These are phyloP conservation scores for Dunaliella primolecta DNA, from an alignment of 139 green algal species.

Conservation along the genomic window DNA sequence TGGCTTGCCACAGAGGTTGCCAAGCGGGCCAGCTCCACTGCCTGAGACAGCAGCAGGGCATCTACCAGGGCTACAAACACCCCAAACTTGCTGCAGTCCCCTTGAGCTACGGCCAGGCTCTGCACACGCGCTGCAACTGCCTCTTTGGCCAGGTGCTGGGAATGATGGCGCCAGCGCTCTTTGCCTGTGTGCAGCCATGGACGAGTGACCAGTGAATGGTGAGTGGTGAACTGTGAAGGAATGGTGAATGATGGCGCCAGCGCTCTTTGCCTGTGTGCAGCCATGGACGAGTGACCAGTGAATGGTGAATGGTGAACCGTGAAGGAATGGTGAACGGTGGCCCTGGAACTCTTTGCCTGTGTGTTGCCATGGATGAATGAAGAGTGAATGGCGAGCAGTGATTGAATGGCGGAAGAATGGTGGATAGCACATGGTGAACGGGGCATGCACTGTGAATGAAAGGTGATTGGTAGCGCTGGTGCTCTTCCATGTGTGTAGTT, in stretches of 20 bases:
- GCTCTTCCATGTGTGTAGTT: constrained; percentile 18
- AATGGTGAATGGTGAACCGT: no score
- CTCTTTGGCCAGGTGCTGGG: neutral
- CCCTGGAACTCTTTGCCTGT: constrained; percentile 24
- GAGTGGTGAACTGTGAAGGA: no score
- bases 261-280: constrained; percentile 18
- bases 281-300: no score
- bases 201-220: no score
- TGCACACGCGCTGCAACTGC: constrained; percentile 7
- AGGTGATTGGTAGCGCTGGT: constrained; percentile 26
- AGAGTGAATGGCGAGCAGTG: no score
- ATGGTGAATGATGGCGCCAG: constrained; percentile 32
- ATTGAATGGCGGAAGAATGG: no score
- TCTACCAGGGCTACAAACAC: constrained; percentile 34
- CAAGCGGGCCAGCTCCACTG: constrained; percentile 30
- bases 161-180: constrained; percentile 26
- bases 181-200: no score
- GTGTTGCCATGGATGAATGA: no score
- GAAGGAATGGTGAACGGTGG: no score
- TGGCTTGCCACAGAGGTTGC: constrained; percentile 21
- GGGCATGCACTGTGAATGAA: no score
- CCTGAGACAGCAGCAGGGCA: constrained; percentile 23
- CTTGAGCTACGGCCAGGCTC: constrained; percentile 16
- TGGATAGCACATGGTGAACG: no score
- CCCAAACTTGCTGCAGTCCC: constrained; percentile 17